These are phyloP conservation scores for Hanseniaspora lachancei DNA, from an alignment of 805 yeast species.

Conservation along the genomic window DNA sequence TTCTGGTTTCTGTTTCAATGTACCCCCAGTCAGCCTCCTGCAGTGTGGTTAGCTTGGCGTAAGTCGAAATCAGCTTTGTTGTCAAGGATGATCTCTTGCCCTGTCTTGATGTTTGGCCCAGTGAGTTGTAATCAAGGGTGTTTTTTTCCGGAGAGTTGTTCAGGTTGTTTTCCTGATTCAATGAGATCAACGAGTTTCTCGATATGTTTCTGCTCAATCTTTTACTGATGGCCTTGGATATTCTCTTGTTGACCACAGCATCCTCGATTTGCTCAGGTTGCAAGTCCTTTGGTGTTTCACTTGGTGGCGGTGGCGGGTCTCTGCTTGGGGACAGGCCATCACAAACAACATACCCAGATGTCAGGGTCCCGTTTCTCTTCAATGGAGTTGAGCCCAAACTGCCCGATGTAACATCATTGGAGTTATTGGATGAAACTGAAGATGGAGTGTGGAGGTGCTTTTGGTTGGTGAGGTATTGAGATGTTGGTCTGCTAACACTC, in stretches of 20 bases:
- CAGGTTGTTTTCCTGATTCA: slow-evolving; percentile 15
- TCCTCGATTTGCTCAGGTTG: slow-evolving; percentile 15
- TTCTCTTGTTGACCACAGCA: slow-evolving; percentile 15
- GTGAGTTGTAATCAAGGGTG: slow-evolving; percentile 24
- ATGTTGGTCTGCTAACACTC: slow-evolving; percentile 3
- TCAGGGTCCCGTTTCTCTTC: slow-evolving; percentile 12
- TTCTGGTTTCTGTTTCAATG: slow-evolving; percentile 57
- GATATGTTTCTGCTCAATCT: slow-evolving; percentile 11
- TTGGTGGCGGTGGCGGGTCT: slow-evolving; percentile 9
- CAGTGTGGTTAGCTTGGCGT: slow-evolving; percentile 48
- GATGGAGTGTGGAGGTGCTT: slow-evolving; percentile 29
- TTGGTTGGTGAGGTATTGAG: slow-evolving; percentile 27
- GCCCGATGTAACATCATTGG: neutral
- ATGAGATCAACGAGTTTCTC: slow-evolving; percentile 12
- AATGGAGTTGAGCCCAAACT: slow-evolving; percentile 14
- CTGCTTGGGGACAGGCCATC: slow-evolving; percentile 7
- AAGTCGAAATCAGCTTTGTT: slow-evolving; percentile 54
- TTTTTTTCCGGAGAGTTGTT: slow-evolving; percentile 26
- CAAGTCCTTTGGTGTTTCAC: neutral
- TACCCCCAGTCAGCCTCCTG: slow-evolving; percentile 54
- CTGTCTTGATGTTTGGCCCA: slow-evolving; percentile 16
- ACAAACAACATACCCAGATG: slow-evolving; percentile 3
- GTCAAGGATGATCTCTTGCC: slow-evolving; percentile 60
- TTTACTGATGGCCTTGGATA: slow-evolving; percentile 12
- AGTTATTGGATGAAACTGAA: slow-evolving; percentile 21